phyloP scores from a whole-genome alignment of 2,329 filamentous ascomycete species.

The Fusarium caatingaense region DNA sequence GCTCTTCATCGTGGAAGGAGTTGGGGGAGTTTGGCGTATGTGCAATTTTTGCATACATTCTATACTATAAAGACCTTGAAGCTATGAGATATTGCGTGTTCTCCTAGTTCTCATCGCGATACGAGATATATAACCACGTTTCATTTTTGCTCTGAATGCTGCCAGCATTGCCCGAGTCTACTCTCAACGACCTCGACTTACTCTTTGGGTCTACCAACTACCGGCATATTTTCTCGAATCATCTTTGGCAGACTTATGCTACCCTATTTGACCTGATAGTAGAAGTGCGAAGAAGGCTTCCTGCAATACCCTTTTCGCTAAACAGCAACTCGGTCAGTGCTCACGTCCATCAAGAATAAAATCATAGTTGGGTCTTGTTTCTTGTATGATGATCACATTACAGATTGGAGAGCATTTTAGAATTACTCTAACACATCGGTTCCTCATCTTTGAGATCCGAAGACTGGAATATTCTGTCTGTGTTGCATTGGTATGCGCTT shows the following conservation, averaged over 20 bases:
- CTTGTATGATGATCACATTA: background rate
- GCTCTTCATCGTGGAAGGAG: conserved; percentile 35
- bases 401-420: background rate
- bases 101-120: background rate
- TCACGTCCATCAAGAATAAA: background rate
- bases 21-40: conserved; percentile 39
- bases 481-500: background rate
- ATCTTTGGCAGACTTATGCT: background rate
- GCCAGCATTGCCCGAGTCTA: background rate
- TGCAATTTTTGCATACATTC: conserved; percentile 33
- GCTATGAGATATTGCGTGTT: background rate
- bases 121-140: conserved; percentile 3
- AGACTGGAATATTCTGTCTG: background rate
- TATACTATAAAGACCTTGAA: conserved; percentile 19
- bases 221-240: background rate
- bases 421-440: background rate
- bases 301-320: no score
- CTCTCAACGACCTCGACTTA: background rate
- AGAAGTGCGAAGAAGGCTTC: background rate
- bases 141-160: background rate
- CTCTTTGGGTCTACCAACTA: background rate
- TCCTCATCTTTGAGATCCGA: background rate
- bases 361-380: background rate
- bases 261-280: no score
- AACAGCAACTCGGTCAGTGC: background rate